A percentile compares a stretch with the other conserved stretches of the same genome.
phyloP scores from a whole-genome alignment of 1,284 basidiomycete genomes.

The Puccinia hordei region DNA sequence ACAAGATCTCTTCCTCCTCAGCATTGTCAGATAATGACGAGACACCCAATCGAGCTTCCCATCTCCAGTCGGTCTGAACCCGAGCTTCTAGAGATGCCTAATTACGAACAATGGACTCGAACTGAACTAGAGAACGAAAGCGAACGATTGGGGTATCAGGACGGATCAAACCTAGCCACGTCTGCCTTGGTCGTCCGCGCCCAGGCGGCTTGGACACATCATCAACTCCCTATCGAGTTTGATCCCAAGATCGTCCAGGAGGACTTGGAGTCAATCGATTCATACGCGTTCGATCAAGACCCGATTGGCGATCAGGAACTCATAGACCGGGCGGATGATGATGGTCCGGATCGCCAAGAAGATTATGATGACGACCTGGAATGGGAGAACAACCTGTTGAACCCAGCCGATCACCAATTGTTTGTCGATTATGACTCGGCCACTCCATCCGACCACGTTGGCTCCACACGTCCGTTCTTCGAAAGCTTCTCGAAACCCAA shows the following conservation, averaged over 20 bases:
- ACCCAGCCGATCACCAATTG: slow-evolving; percentile 1
- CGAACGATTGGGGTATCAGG: slow-evolving; percentile 33
- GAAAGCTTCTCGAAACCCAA: slow-evolving; percentile 8
- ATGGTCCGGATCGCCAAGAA: neutral
- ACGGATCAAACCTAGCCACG: slow-evolving; percentile 8
- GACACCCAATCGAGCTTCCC: no score
- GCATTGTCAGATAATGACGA: no score
- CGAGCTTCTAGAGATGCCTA: slow-evolving; percentile 14
- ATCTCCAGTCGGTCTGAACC: neutral
- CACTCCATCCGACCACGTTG: neutral
- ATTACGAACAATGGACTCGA: slow-evolving; percentile 29
- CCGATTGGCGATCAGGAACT: no score
- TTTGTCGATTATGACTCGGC: neutral
- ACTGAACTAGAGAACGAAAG: slow-evolving; percentile 34
- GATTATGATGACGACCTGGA: neutral
- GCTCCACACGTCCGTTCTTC: neutral
- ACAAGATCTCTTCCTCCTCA: neutral
- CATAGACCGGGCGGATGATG: no score
- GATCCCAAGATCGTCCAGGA: no score
- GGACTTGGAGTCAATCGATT: no score
- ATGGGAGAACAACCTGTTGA: slow-evolving; percentile 6
- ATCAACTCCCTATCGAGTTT: neutral
- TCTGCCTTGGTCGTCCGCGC: neutral
- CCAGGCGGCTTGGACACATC: slow-evolving; percentile 11
- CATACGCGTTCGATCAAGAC: no score